A percentile compares a stretch with the other conserved stretches of the same genome.
phyloP scores from a whole-genome alignment of 139 green algal genomes.

The Parachlorella kessleri region DNA sequence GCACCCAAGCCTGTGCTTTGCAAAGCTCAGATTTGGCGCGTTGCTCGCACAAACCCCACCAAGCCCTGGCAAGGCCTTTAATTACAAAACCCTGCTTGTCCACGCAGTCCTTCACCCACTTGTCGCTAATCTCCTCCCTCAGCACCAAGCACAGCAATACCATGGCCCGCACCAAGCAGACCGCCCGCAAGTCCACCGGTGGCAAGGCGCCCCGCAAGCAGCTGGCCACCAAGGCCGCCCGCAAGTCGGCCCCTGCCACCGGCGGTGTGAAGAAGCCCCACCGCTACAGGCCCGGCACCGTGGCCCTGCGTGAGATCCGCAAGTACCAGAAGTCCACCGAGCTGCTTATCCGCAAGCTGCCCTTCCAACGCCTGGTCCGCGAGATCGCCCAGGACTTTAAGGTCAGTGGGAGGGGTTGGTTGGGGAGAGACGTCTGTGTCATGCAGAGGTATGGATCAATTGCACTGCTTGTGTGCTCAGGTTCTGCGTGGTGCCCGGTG shows the following conservation, averaged over 20 bases:
- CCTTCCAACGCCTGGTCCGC: conserved; percentile 96
- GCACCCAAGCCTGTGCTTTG: too few species aligned
- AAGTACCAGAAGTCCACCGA: conserved; percentile 96
- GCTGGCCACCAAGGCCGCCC: conserved; percentile 93
- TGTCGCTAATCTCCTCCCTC: too few species aligned
- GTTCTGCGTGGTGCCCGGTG: too few species aligned
- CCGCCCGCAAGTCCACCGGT: conserved; percentile 83
- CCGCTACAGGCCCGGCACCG: conserved; percentile 88
- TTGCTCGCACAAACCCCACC: too few species aligned
- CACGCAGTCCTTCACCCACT: too few species aligned
- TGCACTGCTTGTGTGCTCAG: too few species aligned
- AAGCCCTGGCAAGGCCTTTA: too few species aligned
- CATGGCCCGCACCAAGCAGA: conserved; percentile 92
- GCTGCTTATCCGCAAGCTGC: conserved; percentile 96
- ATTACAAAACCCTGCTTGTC: too few species aligned
- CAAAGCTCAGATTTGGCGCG: too few species aligned
- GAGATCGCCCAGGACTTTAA: conserved; percentile 99
- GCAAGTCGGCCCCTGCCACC: conserved; percentile 90
- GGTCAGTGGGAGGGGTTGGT: too few species aligned
- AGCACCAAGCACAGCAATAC: too few species aligned
- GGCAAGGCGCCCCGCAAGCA: conserved; percentile 95
- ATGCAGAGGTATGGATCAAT: too few species aligned
- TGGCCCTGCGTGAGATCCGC: conserved; percentile 92
- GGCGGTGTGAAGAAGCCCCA: conserved; percentile 92
- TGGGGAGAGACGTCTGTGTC: conserved; percentile 97